Conservation (phyloP, 2,329 filamentous ascomycete species). For the Fusarium secorum region DNA sequence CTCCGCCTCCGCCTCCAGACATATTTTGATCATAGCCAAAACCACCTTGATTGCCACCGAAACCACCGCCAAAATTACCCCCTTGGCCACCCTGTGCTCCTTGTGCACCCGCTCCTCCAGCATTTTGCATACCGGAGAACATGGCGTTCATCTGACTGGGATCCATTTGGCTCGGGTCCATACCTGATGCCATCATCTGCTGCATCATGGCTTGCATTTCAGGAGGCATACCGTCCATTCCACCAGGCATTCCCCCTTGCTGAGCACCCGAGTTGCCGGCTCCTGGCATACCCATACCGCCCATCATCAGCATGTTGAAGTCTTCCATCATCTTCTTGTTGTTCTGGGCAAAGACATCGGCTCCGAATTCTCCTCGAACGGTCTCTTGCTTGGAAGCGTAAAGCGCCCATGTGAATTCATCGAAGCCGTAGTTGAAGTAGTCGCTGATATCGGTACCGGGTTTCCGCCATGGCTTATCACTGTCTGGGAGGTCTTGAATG, state of each 20-base stretch:
- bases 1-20: conserved; percentile 45
- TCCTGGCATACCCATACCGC: conserved; percentile 54
- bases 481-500: conserved; percentile 69
- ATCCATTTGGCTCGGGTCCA: conserved; percentile 73
- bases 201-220: conserved; percentile 76
- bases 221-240: conserved; percentile 69
- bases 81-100: conserved; percentile 59
- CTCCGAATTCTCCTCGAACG: conserved; percentile 77
- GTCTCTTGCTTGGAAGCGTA: conserved; percentile 90
- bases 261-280: conserved; percentile 45
- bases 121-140: conserved; percentile 65
- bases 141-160: conserved; percentile 65
- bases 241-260: conserved; percentile 54
- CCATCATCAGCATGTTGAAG: conserved; percentile 74
- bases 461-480: conserved; percentile 93
- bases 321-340: conserved; percentile 83
- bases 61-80: conserved; percentile 62
- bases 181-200: conserved; percentile 71
- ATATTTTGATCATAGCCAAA: conserved; percentile 61
- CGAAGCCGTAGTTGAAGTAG: conserved; percentile 99
- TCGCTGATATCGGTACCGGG: conserved; percentile 94
- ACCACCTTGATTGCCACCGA: conserved; percentile 60
- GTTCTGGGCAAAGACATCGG: conserved; percentile 67
- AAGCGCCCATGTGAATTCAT: conserved; percentile 96
- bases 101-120: conserved; percentile 49